Evolutionary conservation across 805 yeast genomes (phyloP).

Genomic region (Metschnikowia drakensbergensis): DNA sequence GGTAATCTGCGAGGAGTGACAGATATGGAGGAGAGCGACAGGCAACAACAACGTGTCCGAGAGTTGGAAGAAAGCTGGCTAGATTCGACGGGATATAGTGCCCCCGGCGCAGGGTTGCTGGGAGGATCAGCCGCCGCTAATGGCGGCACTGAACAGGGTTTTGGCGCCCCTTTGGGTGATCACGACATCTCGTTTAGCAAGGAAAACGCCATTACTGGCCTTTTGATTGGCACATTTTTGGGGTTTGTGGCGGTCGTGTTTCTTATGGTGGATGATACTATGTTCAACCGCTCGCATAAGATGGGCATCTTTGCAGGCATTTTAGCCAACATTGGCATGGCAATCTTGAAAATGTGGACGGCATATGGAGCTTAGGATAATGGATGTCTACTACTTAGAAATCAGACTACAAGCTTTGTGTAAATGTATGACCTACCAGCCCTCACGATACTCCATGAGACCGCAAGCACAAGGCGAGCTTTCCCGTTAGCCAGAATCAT

Average conservation of each 20-base stretch:
- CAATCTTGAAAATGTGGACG: constrained; percentile 44
- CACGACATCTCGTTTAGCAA: constrained; percentile 28
- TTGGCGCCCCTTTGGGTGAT: background rate
- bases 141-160: constrained; percentile 9
- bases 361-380: constrained; percentile 1
- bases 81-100: constrained; percentile 49
- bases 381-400: background rate
- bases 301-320: constrained; percentile 74
- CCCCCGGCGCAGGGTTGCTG: constrained; percentile 18
- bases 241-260: constrained; percentile 67
- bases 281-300: constrained; percentile 59
- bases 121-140: constrained; percentile 26
- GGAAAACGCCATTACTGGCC: constrained; percentile 66
- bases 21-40: constrained; percentile 44
- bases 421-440: constrained; percentile 45
- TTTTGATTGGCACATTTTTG: constrained; percentile 66
- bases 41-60: constrained; percentile 38
- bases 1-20: constrained; percentile 22
- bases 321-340: constrained; percentile 63
- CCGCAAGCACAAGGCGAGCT: constrained; percentile 18
- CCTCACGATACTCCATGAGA: constrained; percentile 33
- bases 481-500: constrained; percentile 21
- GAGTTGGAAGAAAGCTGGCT: constrained; percentile 87
- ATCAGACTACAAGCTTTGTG: background rate
- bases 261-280: constrained; percentile 53